phyloP scores from a whole-genome alignment of 192 early-diverging fungal genomes.

The Gryganskiella cystojenkinii region DNA sequence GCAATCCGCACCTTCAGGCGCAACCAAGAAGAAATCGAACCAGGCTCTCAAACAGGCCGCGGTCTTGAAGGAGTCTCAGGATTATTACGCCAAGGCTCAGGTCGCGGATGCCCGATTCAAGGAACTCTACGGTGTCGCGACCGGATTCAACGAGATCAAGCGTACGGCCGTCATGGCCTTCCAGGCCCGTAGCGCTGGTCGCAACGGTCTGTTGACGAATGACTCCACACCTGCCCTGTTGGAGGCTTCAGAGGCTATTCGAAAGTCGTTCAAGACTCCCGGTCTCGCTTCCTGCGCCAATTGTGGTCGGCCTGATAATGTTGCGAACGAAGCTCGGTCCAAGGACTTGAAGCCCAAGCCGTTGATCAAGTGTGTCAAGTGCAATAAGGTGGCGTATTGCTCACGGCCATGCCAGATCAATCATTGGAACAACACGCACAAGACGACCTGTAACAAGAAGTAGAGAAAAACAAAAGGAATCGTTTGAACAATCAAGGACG shows the following conservation, averaged over 20 bases:
- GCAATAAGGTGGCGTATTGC: slow-evolving; percentile 66
- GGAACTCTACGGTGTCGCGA: slow-evolving; percentile 60
- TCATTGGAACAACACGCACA: slow-evolving; percentile 64
- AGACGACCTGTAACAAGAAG: slow-evolving; percentile 56
- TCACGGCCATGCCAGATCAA: slow-evolving; percentile 66
- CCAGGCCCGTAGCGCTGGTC: slow-evolving; percentile 50
- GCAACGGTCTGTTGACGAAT: slow-evolving; percentile 19
- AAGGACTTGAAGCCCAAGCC: slow-evolving; percentile 53
- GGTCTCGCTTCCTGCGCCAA: slow-evolving; percentile 58
- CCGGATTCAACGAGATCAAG: slow-evolving; percentile 63
- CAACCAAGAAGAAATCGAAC: slow-evolving; percentile 55
- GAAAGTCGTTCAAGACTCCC: slow-evolving; percentile 53
- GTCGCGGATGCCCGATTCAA: slow-evolving; percentile 62
- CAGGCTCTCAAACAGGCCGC: slow-evolving; percentile 51
- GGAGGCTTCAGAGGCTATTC: slow-evolving; percentile 31
- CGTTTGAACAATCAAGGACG: too few species aligned
- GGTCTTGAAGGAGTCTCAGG: slow-evolving; percentile 53
- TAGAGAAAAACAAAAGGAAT: too few species aligned
- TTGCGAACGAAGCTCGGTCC: slow-evolving; percentile 41
- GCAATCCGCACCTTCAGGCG: slow-evolving; percentile 40
- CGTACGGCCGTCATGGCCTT: slow-evolving; percentile 56
- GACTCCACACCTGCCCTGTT: slow-evolving; percentile 49
- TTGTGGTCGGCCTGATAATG: slow-evolving; percentile 55
- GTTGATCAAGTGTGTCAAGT: slow-evolving; percentile 62
- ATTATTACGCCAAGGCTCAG: slow-evolving; percentile 61